Base-by-base conservation (phyloP, 225 moss, liverwort and hornwort species). In the Sphagnum contortum region DNA sequence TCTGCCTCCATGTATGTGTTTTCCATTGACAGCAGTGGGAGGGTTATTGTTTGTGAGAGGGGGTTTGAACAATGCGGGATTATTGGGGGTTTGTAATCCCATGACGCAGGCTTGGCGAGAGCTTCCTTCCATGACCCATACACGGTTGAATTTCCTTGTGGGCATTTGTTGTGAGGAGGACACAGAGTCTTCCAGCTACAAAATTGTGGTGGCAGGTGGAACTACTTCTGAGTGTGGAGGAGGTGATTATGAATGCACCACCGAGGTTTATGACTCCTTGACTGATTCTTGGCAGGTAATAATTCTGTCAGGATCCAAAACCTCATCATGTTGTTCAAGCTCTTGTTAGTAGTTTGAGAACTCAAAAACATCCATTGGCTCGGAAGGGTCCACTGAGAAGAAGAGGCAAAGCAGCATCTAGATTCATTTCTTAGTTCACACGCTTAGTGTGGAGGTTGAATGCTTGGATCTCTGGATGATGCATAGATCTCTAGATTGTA, bases 121-220 rank as follows among this genome's bases (percentile, higher is more conserved):
- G 71, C 80, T 84, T 6, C 84, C 84, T 13, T 69, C 64, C 3
- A 84, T 84, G 84, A 81, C 78, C 5, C 77, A 77, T 72, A 84
- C 77, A 75, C 62, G 84, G 54, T 49, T 78, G 63, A 84, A 84
- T 50, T 77, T 77, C 10, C 70, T 84, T 5, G 84, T 84, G 53
- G 84, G 84, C 44, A 69, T 81, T 47, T 29, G 29, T 29, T 29
- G 29, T 29, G 77, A 77, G 5, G 77, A 84, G 59, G 84, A 84
- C 60, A 56, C 68, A 46, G 9, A 48, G 66, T 75, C 72, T 54
- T 48, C 66, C 45, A 71, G 81, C 64, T 84, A 77, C 71, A 84
- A 84, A 73, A 81, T 84, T 7, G 73, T 84, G 29, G 84, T 84
- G 9, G 81, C 81, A 9, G 84, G 84, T 12, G 84, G 84, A 68